Conservation (phyloP, 176 grass and related monocot species). For the Zea luxurians region DNA sequence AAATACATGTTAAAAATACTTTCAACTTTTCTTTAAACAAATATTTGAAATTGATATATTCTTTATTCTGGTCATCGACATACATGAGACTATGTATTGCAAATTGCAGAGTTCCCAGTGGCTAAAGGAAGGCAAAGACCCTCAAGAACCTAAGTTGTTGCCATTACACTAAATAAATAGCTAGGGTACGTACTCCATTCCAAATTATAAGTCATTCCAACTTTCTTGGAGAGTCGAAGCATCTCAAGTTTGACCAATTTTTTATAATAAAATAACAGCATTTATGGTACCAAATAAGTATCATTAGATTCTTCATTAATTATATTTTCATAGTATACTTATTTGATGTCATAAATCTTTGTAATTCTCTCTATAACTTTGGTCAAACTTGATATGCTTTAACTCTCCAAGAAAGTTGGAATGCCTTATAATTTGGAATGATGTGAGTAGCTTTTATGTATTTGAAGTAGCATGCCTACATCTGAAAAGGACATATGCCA, state of each 20-base stretch:
- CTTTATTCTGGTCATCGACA: neutral
- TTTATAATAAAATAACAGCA: too few relatives aligned
- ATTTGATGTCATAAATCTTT: too few relatives aligned
- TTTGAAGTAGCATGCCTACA: slow-evolving; percentile 1
- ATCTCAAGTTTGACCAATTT: too few relatives aligned
- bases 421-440: too few relatives aligned
- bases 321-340: too few relatives aligned
- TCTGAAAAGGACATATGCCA: neutral
- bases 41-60: slow-evolving; percentile 1
- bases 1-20: neutral
- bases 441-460: neutral
- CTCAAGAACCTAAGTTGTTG: neutral
- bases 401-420: too few relatives aligned
- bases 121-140: neutral
- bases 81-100: slow-evolving; percentile 1
- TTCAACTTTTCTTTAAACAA: neutral
- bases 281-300: too few relatives aligned
- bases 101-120: neutral
- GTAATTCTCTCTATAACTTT: too few relatives aligned
- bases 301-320: too few relatives aligned
- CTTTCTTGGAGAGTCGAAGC: too few relatives aligned
- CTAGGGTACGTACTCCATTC: neutral
- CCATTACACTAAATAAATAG: neutral
- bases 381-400: too few relatives aligned
- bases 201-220: too few relatives aligned